phyloP scores from a whole-genome alignment of 2,329 filamentous ascomycete genomes.

The Phoma sp. region DNA sequence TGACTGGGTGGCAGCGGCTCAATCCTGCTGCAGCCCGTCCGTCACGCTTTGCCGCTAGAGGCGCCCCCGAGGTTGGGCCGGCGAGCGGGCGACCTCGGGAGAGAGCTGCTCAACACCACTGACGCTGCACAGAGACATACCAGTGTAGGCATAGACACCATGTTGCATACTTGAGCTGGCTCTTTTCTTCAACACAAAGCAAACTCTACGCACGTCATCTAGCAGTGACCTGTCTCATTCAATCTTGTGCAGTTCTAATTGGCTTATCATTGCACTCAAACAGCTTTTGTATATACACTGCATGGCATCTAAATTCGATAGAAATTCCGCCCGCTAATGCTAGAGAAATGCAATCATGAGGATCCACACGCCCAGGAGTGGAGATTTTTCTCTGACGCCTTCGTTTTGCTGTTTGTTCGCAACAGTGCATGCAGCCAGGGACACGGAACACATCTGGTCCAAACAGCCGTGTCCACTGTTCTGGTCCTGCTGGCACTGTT shows the following conservation, averaged over 20 bases:
- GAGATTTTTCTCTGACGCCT: neutral
- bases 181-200: no score
- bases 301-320: neutral
- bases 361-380: conserved; percentile 2
- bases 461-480: neutral
- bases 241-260: neutral
- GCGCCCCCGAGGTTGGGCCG: conserved; percentile 1
- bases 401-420: conserved; percentile 17
- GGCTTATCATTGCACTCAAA: conserved; percentile 5
- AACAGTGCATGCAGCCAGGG: neutral
- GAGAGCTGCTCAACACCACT: neutral
- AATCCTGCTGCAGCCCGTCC: conserved; percentile 21
- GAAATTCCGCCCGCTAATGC: conserved; percentile 20
- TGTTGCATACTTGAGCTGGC: no score
- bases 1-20: conserved; percentile 28
- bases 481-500: neutral
- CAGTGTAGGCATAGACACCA: neutral
- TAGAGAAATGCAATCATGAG: conserved; percentile 8
- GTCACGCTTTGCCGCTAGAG: conserved; percentile 19
- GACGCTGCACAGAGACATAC: no score
- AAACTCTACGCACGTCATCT: no score
- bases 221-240: neutral
- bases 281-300: conserved; percentile 10
- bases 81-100: conserved; percentile 9
- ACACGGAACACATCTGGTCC: neutral